Base-by-base conservation (phyloP, 164 flowering plant genomes). In the Liquidambar formosana region DNA sequence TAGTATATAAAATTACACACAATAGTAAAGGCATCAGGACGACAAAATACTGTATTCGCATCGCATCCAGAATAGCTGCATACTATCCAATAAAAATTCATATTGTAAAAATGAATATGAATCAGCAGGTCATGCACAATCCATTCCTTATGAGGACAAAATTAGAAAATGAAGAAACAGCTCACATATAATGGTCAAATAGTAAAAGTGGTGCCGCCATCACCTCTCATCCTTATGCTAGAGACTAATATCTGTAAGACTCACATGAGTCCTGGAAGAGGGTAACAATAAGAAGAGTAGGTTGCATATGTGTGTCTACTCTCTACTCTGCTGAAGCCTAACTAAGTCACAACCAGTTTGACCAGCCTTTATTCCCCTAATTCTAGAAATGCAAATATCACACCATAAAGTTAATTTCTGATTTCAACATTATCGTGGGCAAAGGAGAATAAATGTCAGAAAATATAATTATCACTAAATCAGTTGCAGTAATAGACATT, bases 1-100 rank as follows among this genome's bases (percentile, higher is more conserved):
- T 25, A 65, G 22, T 43, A 15, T 52, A 16, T 49, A 44, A 25
- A 26, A 70, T 8, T 4, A 14, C 1, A 48, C 27, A 65, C 47
- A 63, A 60, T 51, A 18, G 25, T 23, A 51, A 46, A 54, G 1
- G 63, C 22, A 18, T 27, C 72, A 61, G 28, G 16, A 54, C 69
- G 23, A 67, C 19, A 48, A 41, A 41, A 43, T 27, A 26, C 33
- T 19, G 61, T 10, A 18, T 58, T 33, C 41, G 6, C 57, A 54
- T 54, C 13, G 12, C 23, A n/a, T 9, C 22, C 13, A 47, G 8
- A 18, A 48, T 5, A 64, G 0, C 2, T 21, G 4, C 52, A 13
- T 8, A 44, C 48, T 13, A 25, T 5, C 22, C 3, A 51, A 66
- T 28, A 38, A 15, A 19, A 33, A 65, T 11, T 52, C 59, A 65